Conservation (phyloP, 2,329 filamentous ascomycete species). For the Fusarium piperis region DNA sequence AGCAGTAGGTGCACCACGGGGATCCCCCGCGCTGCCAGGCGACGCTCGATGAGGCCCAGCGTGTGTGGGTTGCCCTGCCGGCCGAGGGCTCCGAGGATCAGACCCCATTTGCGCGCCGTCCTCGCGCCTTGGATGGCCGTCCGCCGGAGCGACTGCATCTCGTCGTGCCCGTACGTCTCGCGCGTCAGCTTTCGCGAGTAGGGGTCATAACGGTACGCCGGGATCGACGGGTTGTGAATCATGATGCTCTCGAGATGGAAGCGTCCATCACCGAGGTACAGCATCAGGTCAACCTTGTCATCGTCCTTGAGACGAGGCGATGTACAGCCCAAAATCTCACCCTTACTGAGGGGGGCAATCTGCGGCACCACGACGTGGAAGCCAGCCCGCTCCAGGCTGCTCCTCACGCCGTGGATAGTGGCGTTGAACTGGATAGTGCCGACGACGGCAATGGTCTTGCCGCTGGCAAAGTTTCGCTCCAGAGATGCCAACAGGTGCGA, state of each 20-base stretch:
- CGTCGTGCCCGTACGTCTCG: constrained; percentile 90
- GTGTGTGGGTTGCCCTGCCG: constrained; percentile 96
- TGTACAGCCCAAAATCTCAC: constrained; percentile 97
- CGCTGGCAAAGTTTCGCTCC: constrained; percentile 84
- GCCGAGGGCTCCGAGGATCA: constrained; percentile 92
- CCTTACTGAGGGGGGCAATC: constrained; percentile 90
- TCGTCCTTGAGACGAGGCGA: constrained; percentile 75
- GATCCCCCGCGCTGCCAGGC: constrained; percentile 75
- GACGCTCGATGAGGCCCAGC: constrained; percentile 83
- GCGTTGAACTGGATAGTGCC: constrained; percentile 99
- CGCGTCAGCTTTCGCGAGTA: constrained; percentile 92
- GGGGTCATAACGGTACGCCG: constrained; percentile 95
- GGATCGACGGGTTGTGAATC: constrained; percentile 94
- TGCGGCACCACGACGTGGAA: constrained; percentile 90
- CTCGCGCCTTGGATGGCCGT: constrained; percentile 81
- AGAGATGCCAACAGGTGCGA: constrained; percentile 86
- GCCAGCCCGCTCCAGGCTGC: constrained; percentile 81
- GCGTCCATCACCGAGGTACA: constrained; percentile 91
- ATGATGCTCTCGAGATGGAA: constrained; percentile 99
- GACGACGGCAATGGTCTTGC: constrained; percentile 90
- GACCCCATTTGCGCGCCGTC: constrained; percentile 86
- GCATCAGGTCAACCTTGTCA: constrained; percentile 75
- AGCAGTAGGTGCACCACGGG: constrained; percentile 87
- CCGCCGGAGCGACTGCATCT: constrained; percentile 84
- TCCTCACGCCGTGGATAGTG: constrained; percentile 86